Evolutionary conservation across 345 rosid genomes (phyloP), one percentile per base, ranked within the genome.

Genomic region (Salix exigua): DNA sequence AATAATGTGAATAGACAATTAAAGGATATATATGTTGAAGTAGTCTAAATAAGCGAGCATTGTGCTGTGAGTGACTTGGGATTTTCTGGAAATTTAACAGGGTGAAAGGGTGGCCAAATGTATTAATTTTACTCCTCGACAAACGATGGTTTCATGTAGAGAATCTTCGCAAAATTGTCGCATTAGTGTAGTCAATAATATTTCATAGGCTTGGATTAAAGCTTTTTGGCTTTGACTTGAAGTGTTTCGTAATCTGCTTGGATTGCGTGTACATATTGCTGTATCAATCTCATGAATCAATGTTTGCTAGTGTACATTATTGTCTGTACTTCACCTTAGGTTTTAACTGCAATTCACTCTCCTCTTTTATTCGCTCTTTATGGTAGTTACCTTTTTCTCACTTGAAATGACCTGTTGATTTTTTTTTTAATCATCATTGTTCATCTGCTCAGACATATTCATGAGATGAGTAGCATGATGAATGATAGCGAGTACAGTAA

Each of bases 381-480:
- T 7, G 11, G 9, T 60, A 19, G 4, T 26, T 18, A n/a, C 38
- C 2, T 40, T 65, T 46, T 67, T 72, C 17, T 50, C n/a, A 66
- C 21, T 73, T 60, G n/a, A 7, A 46, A 33, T 75, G 68, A 35
- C 31, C 23, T 51, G 60, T 44, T 30, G 50, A 58, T 6, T 13
- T 58, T 58, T 28, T 7, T 23, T 9, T 23, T 31, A 0, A 26
- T 25, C 66, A 13, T 66, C 30, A 55, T 16, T n/a, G 28, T 35
- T 66, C 62, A 44, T 4, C 4, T 66, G 31, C 33, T 23, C 73
- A 78, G 77, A 69, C 51, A 48, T 61, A 44, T 48, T 33, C n/a
- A 66, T 80, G 53, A 67, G 77, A 75, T 66, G 77, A 71, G 71
- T 33, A 75, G 79, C 21, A 80, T 68, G 76, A 38, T 42, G 69